Base-by-base conservation (phyloP, 805 yeast genomes). In the Peterozyma toletana region DNA sequence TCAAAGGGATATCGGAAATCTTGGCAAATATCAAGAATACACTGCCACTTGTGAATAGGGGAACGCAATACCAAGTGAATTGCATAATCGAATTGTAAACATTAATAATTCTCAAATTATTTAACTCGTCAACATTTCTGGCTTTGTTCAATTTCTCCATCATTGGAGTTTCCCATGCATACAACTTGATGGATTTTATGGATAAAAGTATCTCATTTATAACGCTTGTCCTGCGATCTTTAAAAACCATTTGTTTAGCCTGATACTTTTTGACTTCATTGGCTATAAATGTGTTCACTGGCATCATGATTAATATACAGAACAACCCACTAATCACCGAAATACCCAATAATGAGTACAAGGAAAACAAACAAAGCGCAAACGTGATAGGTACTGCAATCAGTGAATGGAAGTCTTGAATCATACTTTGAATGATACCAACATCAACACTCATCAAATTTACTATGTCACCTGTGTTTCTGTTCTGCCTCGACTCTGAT, bases 161-260 rank as follows among this genome's bases (percentile, higher is more conserved):
- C 78, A 80, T 77, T 21, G 87, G 83, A 33, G 64, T 60, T 55
- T 83, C 89, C 84, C 86, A 82, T 0, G 85, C 77, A 53, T 80
- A 83, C 29, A 83, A 60, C 52, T 83, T 83, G 50, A 83, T 75
- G 41, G 80, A 71, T 53, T 80, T 82, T 39, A 82, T 77, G 30
- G 80, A 70, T 33, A 68, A 67, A 40, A 83, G 56, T 11, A 83
- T 66, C 51, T 83, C 89, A 14, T 75, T 68, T 13, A 78, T 75
- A 18, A 73, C 60, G 14, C 75, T 70, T 2, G 82, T 75, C 62
- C 89, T 68, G 14, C 59, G 59, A 55, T 83, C 88, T 49, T 78
- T 82, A 43, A 68, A 66, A 43, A 66, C 67, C 88, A 83, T 79
- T 51, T 78, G 83, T 3, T 66, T 63, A 43, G 72, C 73, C 49